Conservation (phyloP, 1,284 basidiomycete species). For the Moniliella sp. region DNA sequence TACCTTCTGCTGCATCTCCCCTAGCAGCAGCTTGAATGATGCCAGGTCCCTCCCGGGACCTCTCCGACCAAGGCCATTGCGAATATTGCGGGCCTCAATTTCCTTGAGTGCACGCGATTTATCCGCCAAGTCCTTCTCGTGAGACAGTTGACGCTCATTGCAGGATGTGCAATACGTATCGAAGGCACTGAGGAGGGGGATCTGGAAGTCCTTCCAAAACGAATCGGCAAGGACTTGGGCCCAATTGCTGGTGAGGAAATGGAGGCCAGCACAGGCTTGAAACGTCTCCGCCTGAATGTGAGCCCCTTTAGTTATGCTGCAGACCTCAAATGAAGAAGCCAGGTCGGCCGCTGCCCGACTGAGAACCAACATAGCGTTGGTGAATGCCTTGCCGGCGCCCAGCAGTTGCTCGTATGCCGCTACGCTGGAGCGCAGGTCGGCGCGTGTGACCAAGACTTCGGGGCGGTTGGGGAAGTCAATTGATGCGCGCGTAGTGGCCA, state of each 20-base stretch:
- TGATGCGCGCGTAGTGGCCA: constrained; percentile 39
- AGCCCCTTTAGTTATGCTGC: constrained; percentile 25
- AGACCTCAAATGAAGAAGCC: constrained; percentile 43
- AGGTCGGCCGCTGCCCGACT: constrained; percentile 64
- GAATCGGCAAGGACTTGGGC: constrained; percentile 72
- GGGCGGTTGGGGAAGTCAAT: constrained; percentile 44
- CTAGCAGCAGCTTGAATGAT: constrained; percentile 19
- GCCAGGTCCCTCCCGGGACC: constrained; percentile 40
- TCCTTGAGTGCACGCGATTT: constrained; percentile 64
- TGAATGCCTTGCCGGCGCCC: constrained; percentile 57
- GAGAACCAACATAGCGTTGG: constrained; percentile 58
- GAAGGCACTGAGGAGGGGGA: constrained; percentile 59
- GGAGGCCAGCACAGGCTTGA: constrained; percentile 43
- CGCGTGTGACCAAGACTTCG: constrained; percentile 59
- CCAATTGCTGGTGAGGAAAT: constrained; percentile 76
- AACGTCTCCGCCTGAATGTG: constrained; percentile 16
- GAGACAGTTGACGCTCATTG: constrained; percentile 33
- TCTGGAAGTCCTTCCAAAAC: constrained; percentile 70
- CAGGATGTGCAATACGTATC: constrained; percentile 57
- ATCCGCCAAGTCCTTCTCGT: constrained; percentile 39
- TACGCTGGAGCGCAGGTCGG: constrained; percentile 54
- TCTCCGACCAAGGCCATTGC: too few relatives aligned
- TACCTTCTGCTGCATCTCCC: constrained; percentile 62
- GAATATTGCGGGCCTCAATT: constrained; percentile 71
- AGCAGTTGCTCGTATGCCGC: constrained; percentile 66